These are phyloP conservation scores for Leccinum barrowsii DNA, from an alignment of 768 basidiomycete genomes.

Conservation along the genomic window DNA sequence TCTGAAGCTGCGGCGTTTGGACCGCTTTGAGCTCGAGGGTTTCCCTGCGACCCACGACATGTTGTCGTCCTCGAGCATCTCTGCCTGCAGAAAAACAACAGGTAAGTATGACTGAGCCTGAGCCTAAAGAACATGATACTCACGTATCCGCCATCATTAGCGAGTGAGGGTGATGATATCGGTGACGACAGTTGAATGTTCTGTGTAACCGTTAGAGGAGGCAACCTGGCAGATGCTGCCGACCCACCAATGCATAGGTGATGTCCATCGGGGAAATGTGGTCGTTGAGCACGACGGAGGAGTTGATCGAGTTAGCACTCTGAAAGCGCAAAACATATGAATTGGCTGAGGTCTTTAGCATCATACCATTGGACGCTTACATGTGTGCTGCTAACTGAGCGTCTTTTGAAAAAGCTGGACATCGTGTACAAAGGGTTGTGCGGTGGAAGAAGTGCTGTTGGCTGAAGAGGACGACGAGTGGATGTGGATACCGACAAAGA, in stretches of 20 bases:
- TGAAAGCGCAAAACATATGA: constrained; percentile 1
- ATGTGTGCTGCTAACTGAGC: constrained; percentile 19
- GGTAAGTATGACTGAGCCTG: background rate
- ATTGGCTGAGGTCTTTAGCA: background rate
- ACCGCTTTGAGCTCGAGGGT: constrained; percentile 2
- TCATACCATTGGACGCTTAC: constrained; percentile 5
- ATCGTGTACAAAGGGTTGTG: constrained; percentile 6
- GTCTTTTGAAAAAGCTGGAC: constrained; percentile 23
- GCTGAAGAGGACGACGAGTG: background rate
- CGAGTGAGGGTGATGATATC: background rate
- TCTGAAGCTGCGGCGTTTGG: constrained; percentile 4
- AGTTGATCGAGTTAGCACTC: constrained; percentile 18
- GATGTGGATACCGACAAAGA: background rate
- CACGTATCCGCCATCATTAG: constrained; percentile 15
- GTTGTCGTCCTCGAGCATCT: constrained; percentile 29
- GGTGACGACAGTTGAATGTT: constrained; percentile 10
- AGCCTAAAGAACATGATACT: background rate
- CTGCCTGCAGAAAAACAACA: constrained; percentile 10
- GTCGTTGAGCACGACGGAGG: constrained; percentile 10
- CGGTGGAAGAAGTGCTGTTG: background rate
- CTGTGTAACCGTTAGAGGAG: constrained; percentile 2
- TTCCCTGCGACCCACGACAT: constrained; percentile 24
- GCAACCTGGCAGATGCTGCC: background rate
- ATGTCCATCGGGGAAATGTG: constrained; percentile 21
- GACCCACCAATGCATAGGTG: constrained; percentile 21